These are phyloP conservation scores for Saturnispora zaruensis DNA, from an alignment of 805 yeast genomes.

Conservation along the genomic window DNA sequence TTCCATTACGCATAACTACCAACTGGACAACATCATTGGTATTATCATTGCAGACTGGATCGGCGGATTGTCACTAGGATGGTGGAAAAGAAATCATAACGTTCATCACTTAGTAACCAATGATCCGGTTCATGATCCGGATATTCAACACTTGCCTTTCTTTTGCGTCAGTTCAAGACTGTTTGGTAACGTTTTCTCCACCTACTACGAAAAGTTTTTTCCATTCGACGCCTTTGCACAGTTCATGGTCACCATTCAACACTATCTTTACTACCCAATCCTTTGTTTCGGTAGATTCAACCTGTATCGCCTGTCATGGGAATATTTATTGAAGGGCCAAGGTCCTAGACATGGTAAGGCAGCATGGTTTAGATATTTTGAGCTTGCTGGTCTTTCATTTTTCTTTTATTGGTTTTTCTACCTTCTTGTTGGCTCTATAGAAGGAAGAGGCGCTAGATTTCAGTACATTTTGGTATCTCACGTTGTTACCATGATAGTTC, in stretches of 20 bases:
- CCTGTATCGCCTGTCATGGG: conserved; percentile 74
- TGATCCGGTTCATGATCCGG: conserved; percentile 92
- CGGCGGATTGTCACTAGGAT: conserved; percentile 85
- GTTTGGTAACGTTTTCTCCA: conserved; percentile 63
- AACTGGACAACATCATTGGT: conserved; percentile 66
- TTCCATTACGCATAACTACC: conserved; percentile 73
- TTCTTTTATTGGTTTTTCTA: conserved; percentile 83
- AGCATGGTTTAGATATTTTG: conserved; percentile 79
- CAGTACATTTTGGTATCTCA: conserved; percentile 65
- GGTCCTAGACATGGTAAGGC: conserved; percentile 80
- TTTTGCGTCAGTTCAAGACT: conserved; percentile 75
- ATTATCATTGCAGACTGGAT: conserved; percentile 63
- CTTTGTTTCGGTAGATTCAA: conserved; percentile 80
- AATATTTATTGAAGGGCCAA: conserved; percentile 58
- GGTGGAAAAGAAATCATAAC: conserved; percentile 94
- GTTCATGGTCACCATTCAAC: conserved; percentile 51
- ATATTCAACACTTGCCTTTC: conserved; percentile 86
- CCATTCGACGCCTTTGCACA: conserved; percentile 63
- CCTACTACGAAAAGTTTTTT: conserved; percentile 63
- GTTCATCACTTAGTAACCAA: conserved; percentile 91
- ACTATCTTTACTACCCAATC: conserved; percentile 67
- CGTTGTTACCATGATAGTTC: conserved; percentile 81
- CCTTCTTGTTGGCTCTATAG: conserved; percentile 44
- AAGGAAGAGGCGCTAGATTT: conserved; percentile 46
- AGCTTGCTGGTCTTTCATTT: conserved; percentile 56